Conservation (phyloP, 2,329 filamentous ascomycete species). For the Tolypocladium capitatum region DNA sequence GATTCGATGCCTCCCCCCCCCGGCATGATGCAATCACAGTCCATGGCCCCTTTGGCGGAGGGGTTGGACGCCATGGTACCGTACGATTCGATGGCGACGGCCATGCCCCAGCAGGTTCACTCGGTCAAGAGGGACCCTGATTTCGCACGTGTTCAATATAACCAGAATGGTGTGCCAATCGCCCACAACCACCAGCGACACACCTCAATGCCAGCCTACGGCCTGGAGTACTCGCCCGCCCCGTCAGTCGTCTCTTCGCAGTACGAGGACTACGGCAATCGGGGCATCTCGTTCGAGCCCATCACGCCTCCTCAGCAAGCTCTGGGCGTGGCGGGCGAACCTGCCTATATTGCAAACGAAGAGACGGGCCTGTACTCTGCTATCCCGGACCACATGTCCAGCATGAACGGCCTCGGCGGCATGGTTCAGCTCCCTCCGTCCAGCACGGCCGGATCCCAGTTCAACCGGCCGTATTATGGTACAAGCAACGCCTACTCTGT, state of each 20-base stretch:
- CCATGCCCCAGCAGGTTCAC: conserved; percentile 49
- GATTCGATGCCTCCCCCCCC: conserved; percentile 91
- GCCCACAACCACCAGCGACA: conserved; percentile 78
- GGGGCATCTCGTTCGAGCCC: conserved; percentile 91
- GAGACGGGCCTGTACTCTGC: conserved; percentile 92
- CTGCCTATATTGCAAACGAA: conserved; percentile 95
- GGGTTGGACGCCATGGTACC: conserved; percentile 61
- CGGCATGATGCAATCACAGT: conserved; percentile 58
- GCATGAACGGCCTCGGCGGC: conserved; percentile 65
- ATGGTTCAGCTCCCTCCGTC: conserved; percentile 86
- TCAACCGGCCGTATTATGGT: conserved; percentile 61
- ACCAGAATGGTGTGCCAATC: conserved; percentile 80
- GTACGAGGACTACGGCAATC: conserved; percentile 94
- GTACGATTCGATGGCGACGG: conserved; percentile 53
- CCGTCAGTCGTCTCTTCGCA: conserved; percentile 98
- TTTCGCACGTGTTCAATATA: conserved; percentile 71
- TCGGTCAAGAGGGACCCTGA: conserved; percentile 84
- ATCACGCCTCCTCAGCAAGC: conserved; percentile 91
- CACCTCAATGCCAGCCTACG: conserved; percentile 94
- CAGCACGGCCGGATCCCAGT: conserved; percentile 69
- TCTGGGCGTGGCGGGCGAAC: conserved; percentile 67
- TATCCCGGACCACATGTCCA: conserved; percentile 70
- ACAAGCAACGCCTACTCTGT: conserved; percentile 81
- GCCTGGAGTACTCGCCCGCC: conserved; percentile 90
- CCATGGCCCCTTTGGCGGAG: conserved; percentile 43